Percentiles rank a stretch among this genome's conserved stretches.
Evolutionary conservation across 805 yeast species (phyloP).

Genomic region (Metschnikowia amazonensis): DNA sequence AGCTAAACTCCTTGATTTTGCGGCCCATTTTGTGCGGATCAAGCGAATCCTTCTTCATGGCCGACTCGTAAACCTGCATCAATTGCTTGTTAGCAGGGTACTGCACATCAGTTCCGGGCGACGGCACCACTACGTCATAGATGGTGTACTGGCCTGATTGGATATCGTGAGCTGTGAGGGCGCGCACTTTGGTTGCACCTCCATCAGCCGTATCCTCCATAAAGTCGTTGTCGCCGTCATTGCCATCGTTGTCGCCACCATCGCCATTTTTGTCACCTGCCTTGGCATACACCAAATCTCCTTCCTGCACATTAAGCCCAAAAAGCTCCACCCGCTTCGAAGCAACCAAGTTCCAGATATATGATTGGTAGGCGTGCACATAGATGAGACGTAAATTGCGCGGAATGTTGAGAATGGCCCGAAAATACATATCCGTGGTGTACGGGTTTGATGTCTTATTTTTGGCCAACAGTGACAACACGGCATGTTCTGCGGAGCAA

Average conservation of each 20-base stretch:
- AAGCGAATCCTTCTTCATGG: constrained; percentile 77
- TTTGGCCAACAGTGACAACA: constrained; percentile 57
- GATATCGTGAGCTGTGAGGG: constrained; percentile 72
- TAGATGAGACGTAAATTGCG: constrained; percentile 91
- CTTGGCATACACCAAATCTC: constrained; percentile 64
- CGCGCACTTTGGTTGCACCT: constrained; percentile 61
- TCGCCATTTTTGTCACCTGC: constrained; percentile 37
- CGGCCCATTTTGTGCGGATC: constrained; percentile 85
- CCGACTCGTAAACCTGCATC: constrained; percentile 56
- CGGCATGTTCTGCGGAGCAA: constrained; percentile 78
- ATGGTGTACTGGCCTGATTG: constrained; percentile 56
- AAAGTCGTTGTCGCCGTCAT: constrained; percentile 46
- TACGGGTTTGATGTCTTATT: constrained; percentile 45
- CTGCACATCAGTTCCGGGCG: constrained; percentile 90
- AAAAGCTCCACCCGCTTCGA: constrained; percentile 67
- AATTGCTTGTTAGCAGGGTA: constrained; percentile 72
- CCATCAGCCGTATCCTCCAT: constrained; percentile 68
- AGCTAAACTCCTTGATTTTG: constrained; percentile 80
- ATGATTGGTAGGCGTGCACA: constrained; percentile 96
- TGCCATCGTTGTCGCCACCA: constrained; percentile 32
- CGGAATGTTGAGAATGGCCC: constrained; percentile 85
- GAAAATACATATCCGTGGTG: constrained; percentile 56
- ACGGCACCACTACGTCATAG: constrained; percentile 86
- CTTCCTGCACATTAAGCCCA: constrained; percentile 69
- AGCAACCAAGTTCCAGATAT: constrained; percentile 87